Conservation (phyloP, 306 rosid genomes). For the Trifolium fragiferum region DNA sequence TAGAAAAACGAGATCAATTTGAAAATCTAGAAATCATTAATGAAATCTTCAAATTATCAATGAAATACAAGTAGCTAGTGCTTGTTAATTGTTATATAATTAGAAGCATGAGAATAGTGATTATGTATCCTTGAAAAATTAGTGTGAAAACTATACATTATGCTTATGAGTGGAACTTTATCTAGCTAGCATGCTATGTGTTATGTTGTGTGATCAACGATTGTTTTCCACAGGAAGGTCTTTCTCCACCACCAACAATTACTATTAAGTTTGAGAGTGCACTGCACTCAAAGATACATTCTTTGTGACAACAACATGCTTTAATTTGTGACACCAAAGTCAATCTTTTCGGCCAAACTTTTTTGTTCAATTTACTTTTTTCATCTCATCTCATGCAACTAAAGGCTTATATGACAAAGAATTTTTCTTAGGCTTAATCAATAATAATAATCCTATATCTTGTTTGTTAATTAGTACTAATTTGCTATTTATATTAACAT, state of each 20-base stretch:
- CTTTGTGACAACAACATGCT: neutral
- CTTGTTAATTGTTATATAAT: neutral
- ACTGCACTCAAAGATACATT: constrained; percentile 87
- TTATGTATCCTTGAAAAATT: constrained; percentile 35
- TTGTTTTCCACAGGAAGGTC: constrained; percentile 43
- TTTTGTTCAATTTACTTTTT: constrained; percentile 52
- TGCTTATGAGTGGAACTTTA: constrained; percentile 46
- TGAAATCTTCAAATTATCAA: neutral
- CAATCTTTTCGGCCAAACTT: constrained; percentile 95
- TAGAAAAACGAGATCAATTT: constrained; percentile 9
- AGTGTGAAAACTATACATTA: constrained; percentile 31
- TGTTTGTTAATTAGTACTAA: neutral
- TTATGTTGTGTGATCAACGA: constrained; percentile 31
- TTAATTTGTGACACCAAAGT: constrained; percentile 73
- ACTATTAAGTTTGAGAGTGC: constrained; percentile 64
- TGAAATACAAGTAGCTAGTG: neutral
- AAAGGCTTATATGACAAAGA: constrained; percentile 18
- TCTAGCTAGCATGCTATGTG: constrained; percentile 33
- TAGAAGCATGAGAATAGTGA: constrained; percentile 26
- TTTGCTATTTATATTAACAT: neutral
- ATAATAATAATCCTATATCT: constrained; percentile 21
- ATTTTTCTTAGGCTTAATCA: constrained; percentile 41
- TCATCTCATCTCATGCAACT: constrained; percentile 67
- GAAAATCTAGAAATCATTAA: constrained; percentile 13
- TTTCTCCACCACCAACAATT: constrained; percentile 55